Base-by-base conservation (phyloP, 108 stramenopile genomes). In the Nitzschia sp. region DNA sequence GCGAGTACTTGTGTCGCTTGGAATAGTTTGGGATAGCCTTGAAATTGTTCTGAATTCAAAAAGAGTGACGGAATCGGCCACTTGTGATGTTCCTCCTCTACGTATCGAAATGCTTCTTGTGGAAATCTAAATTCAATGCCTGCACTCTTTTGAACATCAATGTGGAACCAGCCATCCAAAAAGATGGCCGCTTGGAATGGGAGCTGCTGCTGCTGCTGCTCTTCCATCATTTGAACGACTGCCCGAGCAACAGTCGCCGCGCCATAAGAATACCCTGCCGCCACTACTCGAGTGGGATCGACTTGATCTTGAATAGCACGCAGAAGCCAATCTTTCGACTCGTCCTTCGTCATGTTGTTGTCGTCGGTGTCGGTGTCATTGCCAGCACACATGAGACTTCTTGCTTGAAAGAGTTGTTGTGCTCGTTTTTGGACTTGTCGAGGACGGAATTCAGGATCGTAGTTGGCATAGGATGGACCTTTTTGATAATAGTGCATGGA, bases 211-310 rank as follows among this genome's bases (percentile, higher is more conserved):
- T 4, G 4, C 4, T 50, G 13, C 4, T 16, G 21, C 13, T 41
- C 38, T 41, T 41, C 38, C 22, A 26, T 5, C 22, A 29, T 58
- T 27, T 63, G 17, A 13, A 77, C 71, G 2, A 80, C 76, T 0
- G 70, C 73, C 2, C 73, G 48, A 16, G 81, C 59, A 25, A 53
- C 64, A 45, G 85, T 85, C 9, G 81, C 57, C n/a, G 79, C 69
- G 15, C 81, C 85, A 50, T 82, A 82, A 26, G 78, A 80, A 58
- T 77, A 85, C 23, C 81, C 85, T n/a, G 81, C 63, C n/a, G 72
- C 81, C 45, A 82, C 72, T 32, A 75, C 53, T 13, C 50, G 58
- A 13, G 45, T 21, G n/a, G n/a, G 6, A 27, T 78, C 64, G 19
- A 80, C 60, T 27, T 73, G 50, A 31, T 73, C 30, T 3, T 66